phyloP scores from a whole-genome alignment of 225 moss, liverwort and hornwort genomes.

The Anthoceros angustus region DNA sequence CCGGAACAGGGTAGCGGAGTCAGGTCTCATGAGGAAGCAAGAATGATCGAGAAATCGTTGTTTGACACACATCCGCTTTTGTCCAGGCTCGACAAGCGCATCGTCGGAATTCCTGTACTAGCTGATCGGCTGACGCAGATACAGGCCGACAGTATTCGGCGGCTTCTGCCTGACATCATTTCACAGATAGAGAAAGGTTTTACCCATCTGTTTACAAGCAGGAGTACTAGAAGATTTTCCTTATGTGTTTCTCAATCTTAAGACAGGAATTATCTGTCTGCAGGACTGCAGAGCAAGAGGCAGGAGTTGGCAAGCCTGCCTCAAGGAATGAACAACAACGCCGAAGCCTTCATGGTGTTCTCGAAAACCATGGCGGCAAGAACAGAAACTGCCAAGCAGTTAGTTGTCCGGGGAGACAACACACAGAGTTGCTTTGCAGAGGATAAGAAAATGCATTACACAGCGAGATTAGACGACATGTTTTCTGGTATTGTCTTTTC shows the following conservation, averaged over 20 bases:
- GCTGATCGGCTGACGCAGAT: not conserved
- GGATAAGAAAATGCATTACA: not conserved
- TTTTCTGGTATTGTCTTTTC: not conserved
- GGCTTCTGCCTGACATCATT: not conserved
- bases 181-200: not conserved
- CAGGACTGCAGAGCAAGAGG: not conserved
- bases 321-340: not conserved
- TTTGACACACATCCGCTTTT: not conserved
- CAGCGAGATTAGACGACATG: not conserved
- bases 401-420: not conserved
- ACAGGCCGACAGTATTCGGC: not conserved
- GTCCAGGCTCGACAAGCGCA: not conserved
- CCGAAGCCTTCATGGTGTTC: not conserved
- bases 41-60: not conserved
- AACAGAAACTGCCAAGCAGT: not conserved
- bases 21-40: not conserved
- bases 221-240: no score
- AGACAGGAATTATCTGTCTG: no score
- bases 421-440: not conserved
- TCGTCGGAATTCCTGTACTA: not conserved
- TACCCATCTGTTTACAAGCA: not conserved
- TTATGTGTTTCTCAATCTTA: no score
- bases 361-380: not conserved
- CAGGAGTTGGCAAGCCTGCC: not conserved
- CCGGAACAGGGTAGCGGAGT: not conserved